Evolutionary conservation across 108 stramenopile species (phyloP).

Genomic region (Aureococcus anophagefferens): DNA sequence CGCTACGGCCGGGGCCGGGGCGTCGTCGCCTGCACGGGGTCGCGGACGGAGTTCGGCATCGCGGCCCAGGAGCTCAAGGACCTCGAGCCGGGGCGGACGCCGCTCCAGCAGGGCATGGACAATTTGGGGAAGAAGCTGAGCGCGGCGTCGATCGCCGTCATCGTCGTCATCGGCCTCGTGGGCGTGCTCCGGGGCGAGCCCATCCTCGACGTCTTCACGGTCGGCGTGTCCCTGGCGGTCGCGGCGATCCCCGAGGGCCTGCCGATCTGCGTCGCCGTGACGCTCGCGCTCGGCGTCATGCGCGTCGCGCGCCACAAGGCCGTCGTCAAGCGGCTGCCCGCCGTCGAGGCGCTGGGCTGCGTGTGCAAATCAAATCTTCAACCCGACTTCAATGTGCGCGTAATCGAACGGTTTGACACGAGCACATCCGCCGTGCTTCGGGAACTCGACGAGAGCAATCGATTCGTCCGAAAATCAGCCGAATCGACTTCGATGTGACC

Average conservation of each 20-base stretch:
- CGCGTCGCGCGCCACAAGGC: conserved; percentile 78
- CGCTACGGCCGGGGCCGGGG: conserved; percentile 74
- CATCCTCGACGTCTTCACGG: conserved; percentile 71
- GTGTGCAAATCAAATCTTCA: too few relatives aligned
- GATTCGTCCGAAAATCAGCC: too few relatives aligned
- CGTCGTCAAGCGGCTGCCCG: conserved; percentile 84
- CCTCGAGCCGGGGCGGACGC: conserved; percentile 68
- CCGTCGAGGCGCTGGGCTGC: conserved; percentile 91
- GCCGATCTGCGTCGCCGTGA: conserved; percentile 78
- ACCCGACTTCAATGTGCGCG: too few relatives aligned
- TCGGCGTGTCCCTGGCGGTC: conserved; percentile 92
- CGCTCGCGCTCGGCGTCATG: conserved; percentile 80
- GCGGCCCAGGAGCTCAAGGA: conserved; percentile 66
- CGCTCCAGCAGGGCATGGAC: conserved; percentile 89
- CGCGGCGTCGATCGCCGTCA: conserved; percentile 60
- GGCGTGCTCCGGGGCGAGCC: conserved; percentile 71
- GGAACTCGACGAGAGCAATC: too few relatives aligned
- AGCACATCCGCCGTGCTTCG: too few relatives aligned
- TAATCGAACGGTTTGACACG: too few relatives aligned
- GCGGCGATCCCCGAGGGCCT: conserved; percentile 94
- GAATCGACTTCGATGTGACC: too few relatives aligned
- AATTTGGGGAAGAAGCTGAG: conserved; percentile 77
- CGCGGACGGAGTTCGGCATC: conserved; percentile 79
- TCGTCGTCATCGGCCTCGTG: conserved; percentile 68
- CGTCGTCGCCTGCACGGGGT: conserved; percentile 75